Conservation (phyloP, 441 rosid genomes). For the Dalechampia spathulata region DNA sequence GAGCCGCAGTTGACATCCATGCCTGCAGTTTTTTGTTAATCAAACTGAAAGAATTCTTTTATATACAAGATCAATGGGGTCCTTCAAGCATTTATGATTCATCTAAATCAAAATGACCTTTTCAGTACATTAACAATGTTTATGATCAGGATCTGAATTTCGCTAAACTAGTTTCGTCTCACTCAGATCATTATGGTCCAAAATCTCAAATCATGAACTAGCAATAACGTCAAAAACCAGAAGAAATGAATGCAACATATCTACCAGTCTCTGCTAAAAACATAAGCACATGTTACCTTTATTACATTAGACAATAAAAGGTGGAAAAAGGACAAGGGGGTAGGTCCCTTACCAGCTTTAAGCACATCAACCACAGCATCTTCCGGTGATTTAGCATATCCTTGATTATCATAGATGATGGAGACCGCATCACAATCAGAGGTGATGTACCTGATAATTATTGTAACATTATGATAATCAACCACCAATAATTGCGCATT, state of each 20-base stretch:
- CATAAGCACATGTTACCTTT: slow-evolving; percentile 9
- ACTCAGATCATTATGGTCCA: slow-evolving; percentile 3
- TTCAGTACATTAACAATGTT: too few species aligned
- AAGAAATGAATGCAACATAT: not conserved
- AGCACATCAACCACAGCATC: slow-evolving; percentile 77
- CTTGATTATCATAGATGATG: slow-evolving; percentile 48
- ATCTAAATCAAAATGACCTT: too few species aligned
- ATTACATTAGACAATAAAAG: not conserved
- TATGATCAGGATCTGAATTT: too few species aligned
- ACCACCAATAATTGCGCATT: slow-evolving; percentile 5
- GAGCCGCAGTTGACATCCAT: slow-evolving; percentile 83
- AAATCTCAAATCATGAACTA: not conserved
- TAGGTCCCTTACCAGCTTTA: slow-evolving; percentile 49
- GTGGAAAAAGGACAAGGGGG: not conserved
- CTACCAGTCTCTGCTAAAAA: not conserved
- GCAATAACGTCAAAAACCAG: not conserved
- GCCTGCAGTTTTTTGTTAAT: slow-evolving; percentile 43
- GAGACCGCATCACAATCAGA: slow-evolving; percentile 87
- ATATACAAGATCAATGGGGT: too few species aligned
- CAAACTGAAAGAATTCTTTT: too few species aligned
- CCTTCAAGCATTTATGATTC: too few species aligned
- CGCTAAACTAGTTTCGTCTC: too few species aligned
- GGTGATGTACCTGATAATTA: slow-evolving; percentile 53
- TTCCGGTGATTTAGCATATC: slow-evolving; percentile 62
- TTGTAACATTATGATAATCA: too few species aligned